Percentiles rank a stretch among this genome's conserved stretches.
Evolutionary conservation across 345 rosid genomes (phyloP).

Genomic region (Gynandropsis gynandra): DNA sequence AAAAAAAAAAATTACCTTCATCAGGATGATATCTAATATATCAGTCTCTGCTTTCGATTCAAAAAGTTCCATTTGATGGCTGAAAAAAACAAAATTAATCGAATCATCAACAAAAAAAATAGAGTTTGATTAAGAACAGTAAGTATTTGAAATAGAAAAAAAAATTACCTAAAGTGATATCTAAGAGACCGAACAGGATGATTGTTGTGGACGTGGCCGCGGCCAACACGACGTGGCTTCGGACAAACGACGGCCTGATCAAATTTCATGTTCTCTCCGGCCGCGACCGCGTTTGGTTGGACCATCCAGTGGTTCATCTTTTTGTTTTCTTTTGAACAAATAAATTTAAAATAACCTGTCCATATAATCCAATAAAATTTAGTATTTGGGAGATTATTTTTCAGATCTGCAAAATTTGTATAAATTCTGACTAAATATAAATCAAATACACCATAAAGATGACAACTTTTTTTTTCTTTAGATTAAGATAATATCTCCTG

Average conservation of each 20-base stretch:
- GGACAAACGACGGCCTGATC: slow-evolving; percentile 63
- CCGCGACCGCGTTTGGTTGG: slow-evolving; percentile 46
- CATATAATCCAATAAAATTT: too few species aligned
- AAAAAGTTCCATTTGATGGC: slow-evolving; percentile 44
- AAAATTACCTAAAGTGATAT: slow-evolving; percentile 46
- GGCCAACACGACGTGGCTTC: slow-evolving; percentile 57
- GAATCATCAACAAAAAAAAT: background rate
- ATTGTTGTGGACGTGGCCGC: slow-evolving; percentile 21
- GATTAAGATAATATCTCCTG: too few species aligned
- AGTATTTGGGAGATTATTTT: too few species aligned
- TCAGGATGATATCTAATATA: slow-evolving; percentile 64
- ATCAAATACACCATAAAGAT: too few species aligned
- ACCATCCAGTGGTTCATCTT: slow-evolving; percentile 62
- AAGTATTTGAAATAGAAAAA: background rate
- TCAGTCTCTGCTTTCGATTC: slow-evolving; percentile 58
- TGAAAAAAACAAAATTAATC: slow-evolving; percentile 23
- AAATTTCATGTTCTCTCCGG: slow-evolving; percentile 27
- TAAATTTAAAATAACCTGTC: too few species aligned
- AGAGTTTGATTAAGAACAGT: too few species aligned
- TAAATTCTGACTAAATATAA: too few species aligned
- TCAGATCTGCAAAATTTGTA: too few species aligned
- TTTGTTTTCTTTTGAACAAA: background rate
- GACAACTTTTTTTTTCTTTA: too few species aligned
- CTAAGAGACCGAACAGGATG: slow-evolving; percentile 45
- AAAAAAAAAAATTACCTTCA: slow-evolving; percentile 41